Evolutionary conservation across 306 rosid genomes (phyloP).

Genomic region (Argentina anserina): DNA sequence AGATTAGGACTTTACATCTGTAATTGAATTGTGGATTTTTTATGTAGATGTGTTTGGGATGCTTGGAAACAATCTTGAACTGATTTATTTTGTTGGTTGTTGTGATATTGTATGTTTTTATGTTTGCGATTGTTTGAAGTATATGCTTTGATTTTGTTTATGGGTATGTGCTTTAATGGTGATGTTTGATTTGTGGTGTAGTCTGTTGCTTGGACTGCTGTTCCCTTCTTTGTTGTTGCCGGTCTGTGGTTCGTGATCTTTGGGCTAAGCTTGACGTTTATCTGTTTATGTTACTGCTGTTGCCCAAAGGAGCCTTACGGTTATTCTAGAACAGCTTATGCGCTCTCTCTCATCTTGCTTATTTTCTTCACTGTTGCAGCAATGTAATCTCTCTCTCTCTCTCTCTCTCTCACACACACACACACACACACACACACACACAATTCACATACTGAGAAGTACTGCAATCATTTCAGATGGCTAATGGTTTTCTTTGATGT

Average conservation of each 20-base stretch:
- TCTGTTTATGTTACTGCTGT: conserved; percentile 55
- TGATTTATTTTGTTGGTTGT: background rate
- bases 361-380: conserved; percentile 61
- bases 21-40: background rate
- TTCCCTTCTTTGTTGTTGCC: conserved; percentile 55
- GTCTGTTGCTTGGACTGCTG: conserved; percentile 74
- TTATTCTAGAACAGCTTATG: conserved; percentile 53
- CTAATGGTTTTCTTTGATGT: conserved; percentile 3
- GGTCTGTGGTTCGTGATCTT: conserved; percentile 68
- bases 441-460: too few species aligned
- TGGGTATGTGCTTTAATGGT: background rate
- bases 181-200: conserved; percentile 39
- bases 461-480: background rate
- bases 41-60: background rate
- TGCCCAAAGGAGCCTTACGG: conserved; percentile 51
- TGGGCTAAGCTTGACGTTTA: conserved; percentile 41
- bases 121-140: background rate
- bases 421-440: background rate
- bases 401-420: conserved; percentile 1
- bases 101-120: background rate
- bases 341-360: conserved; percentile 56
- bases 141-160: background rate
- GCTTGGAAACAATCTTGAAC: background rate
- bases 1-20: conserved; percentile 63
- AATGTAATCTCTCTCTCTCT: conserved; percentile 43